phyloP scores from a whole-genome alignment of 169 alveolate species.

The Ichthyophthirius multifiliis region DNA sequence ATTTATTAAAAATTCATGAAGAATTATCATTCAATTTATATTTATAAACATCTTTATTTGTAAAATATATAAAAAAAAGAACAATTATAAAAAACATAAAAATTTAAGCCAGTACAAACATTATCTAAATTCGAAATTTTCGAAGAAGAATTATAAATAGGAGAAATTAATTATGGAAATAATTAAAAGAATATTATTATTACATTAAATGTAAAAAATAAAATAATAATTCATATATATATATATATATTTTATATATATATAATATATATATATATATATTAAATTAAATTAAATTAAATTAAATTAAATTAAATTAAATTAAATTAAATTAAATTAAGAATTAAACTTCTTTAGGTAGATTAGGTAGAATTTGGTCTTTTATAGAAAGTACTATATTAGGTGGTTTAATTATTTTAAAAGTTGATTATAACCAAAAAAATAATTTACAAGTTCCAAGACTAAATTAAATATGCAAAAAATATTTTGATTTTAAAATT shows the following conservation, averaged over 20 bases:
- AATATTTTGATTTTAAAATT: conserved; percentile 6
- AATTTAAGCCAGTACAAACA: neutral
- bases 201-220: neutral
- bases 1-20: neutral
- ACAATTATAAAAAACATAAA: neutral
- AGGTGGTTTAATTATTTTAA: neutral
- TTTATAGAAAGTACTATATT: neutral
- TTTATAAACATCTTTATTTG: neutral
- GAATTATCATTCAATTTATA: neutral
- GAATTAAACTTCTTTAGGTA: neutral
- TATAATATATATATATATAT: too few relatives aligned
- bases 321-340: neutral
- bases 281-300: too few relatives aligned
- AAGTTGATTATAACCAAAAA: neutral
- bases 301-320: neutral
- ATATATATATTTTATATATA: too few relatives aligned
- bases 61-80: neutral
- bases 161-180: neutral
- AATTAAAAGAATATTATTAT: neutral
- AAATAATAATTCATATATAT: too few relatives aligned
- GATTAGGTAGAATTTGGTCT: conserved; percentile 6
- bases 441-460: neutral
- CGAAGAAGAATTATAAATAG: neutral
- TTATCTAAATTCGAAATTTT: neutral
- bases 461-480: neutral